Base-by-base conservation (phyloP, 176 grass and related monocot species). In the Ensete ventricosum region DNA sequence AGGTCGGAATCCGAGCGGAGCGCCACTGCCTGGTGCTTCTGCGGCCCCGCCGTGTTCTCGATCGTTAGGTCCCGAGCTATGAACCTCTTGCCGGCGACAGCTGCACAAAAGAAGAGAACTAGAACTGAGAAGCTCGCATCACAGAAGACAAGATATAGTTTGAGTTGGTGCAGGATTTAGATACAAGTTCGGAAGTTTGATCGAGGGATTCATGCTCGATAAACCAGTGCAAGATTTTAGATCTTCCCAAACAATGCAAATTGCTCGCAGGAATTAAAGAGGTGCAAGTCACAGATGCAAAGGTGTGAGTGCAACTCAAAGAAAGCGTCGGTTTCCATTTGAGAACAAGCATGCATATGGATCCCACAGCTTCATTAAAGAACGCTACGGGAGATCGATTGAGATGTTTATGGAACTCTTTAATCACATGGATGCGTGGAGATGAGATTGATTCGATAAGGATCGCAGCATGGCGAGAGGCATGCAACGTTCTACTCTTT, bases 1-100 rank as follows among this genome's bases (percentile, higher is more conserved):
- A 89, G 84, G 84, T 99, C 88, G 9, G 90, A 90, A 64, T 93
- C 84, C 1, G 86, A 83, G 0, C 91, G 88, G 11, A 99, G 88
- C 16, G 95, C 90, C 64, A 94, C 90, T 1, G 95, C 95, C 81
- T 99, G 95, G 82, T 91, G 82, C 79, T 91, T 91, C 1, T 53
- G 14, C 0, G 86, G 72, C 0, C 95, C 95, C 22, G 95, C 90
- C 69, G 84, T 91, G 86, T 99, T 99, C 79, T 87, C 73, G 25
- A 99, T 68, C 53, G 90, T 99, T 54, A 99, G 3, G 76, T 99
- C 88, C 2, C 79, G 78, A 22, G 86, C 88, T 9, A 99, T 88
- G 90, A 99, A 99, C 24, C 72, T 53, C 52, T 74, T 74, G 11
- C 52, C 72, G 21, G 72, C 53, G n/a, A 74, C 72, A 24, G 72